These are phyloP conservation scores for Colletotrichum sojae DNA, from an alignment of 2,329 filamentous ascomycete species.

Conservation along the genomic window DNA sequence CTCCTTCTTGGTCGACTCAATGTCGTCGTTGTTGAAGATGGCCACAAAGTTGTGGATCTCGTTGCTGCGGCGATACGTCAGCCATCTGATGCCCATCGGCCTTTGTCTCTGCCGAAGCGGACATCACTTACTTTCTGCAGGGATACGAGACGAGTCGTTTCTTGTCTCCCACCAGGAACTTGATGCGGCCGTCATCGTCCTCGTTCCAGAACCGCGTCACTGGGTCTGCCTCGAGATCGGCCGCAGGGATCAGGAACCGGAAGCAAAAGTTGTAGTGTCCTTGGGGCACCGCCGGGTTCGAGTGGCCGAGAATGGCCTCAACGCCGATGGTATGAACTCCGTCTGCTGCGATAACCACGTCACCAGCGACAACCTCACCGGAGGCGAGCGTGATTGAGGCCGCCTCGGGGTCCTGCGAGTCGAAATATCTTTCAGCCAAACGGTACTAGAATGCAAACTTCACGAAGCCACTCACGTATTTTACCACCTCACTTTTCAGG, in stretches of 20 bases:
- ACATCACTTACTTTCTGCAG: slow-evolving; percentile 49
- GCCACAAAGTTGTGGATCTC: slow-evolving; percentile 54
- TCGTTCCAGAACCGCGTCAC: slow-evolving; percentile 50
- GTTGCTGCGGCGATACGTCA: slow-evolving; percentile 42
- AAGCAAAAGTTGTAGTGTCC: slow-evolving; percentile 51
- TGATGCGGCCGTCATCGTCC: slow-evolving; percentile 43
- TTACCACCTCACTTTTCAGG: slow-evolving; percentile 44
- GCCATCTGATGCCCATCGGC: too few species aligned
- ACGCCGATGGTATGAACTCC: slow-evolving; percentile 55
- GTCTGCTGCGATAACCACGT: slow-evolving; percentile 61
- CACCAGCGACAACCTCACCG: slow-evolving; percentile 48
- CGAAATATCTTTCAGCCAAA: neutral
- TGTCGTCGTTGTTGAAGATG: slow-evolving; percentile 48
- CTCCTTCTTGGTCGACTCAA: slow-evolving; percentile 38
- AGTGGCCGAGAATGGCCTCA: slow-evolving; percentile 46
- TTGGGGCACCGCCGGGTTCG: slow-evolving; percentile 47
- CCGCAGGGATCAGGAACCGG: slow-evolving; percentile 52
- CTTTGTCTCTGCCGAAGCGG: too few species aligned
- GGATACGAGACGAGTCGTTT: slow-evolving; percentile 52
- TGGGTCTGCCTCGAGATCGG: slow-evolving; percentile 48
- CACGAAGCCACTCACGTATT: slow-evolving; percentile 45
- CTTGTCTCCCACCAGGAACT: slow-evolving; percentile 42
- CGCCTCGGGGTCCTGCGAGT: slow-evolving; percentile 44
- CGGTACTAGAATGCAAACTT: too few species aligned
- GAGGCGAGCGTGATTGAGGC: slow-evolving; percentile 49